Base-by-base conservation (phyloP, 768 basidiomycete species). In the Auriscalpium orientale region DNA sequence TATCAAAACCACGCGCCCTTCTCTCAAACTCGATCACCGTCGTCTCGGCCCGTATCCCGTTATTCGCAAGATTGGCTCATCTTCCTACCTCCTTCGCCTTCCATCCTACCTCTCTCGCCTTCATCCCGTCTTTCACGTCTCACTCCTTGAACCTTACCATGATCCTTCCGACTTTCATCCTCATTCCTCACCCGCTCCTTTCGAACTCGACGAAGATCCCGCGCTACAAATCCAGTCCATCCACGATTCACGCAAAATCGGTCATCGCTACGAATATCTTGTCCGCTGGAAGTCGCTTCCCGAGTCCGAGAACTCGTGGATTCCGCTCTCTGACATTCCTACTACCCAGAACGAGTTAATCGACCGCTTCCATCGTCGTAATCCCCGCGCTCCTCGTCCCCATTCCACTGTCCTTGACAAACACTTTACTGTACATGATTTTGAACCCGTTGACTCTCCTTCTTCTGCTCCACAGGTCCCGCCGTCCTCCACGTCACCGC, bases 71-170 rank as follows among this genome's bases (percentile, higher is more conserved):
- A 21, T 64, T 22, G 61, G 65, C 49, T 50, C 58, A 13, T 52
- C 59, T 16, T 49, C 70, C 4, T 73, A 69, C 55, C 37, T 74
- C 33, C 16, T 75, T 28, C 16, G 58, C 1, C 67, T 75, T 10
- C 73, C 74, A 15, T 46, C 61, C 2, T 65, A 66, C 22, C 60
- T 76, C 22, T 67, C 67, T 7, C 47, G 54, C 11, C 62, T 76
- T 12, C 71, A 75, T 38, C 73, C 72, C 21, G 70, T 75, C 10
- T 75, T 77, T 63, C 65, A 75, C 56, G 65, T 67, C 22, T 73
- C 69, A 7, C 71, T 72, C 37, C 66, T 69, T 1, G 57, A 67
- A 48, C 61, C 56, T 5, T 59, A 57, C 51, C 48, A 55, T 5
- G 66, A 67, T 46, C 73, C 73, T 28, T 70, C 70, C 9, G 56